phyloP scores from a whole-genome alignment of 2,329 filamentous ascomycete genomes.

The Grosmannia penicillata region DNA sequence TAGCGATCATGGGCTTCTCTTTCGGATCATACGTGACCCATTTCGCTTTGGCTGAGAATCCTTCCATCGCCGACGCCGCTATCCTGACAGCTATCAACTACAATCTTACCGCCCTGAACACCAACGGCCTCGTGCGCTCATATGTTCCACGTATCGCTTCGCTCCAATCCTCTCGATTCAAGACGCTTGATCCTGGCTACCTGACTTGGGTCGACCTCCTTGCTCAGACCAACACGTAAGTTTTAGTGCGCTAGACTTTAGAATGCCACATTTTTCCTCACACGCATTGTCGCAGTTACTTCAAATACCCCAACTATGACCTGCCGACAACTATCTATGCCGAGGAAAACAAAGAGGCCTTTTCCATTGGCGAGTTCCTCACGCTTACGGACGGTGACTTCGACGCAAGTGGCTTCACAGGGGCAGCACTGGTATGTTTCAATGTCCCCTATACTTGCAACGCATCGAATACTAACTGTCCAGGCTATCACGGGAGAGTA shows the following conservation, averaged over 20 bases:
- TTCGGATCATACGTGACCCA: background rate
- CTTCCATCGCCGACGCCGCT: background rate
- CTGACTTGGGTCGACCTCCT: background rate
- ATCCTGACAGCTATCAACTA: slow-evolving; percentile 1
- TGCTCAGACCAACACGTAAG: slow-evolving; percentile 1
- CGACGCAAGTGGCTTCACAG: background rate
- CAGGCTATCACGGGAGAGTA: background rate
- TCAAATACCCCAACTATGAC: slow-evolving; percentile 1
- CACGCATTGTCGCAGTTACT: background rate
- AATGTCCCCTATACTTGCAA: background rate
- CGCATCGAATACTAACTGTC: background rate
- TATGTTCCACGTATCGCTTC: background rate
- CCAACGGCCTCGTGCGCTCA: slow-evolving; percentile 1
- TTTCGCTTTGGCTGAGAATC: background rate
- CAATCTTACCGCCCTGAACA: background rate
- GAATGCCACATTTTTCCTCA: no score
- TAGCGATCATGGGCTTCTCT: background rate
- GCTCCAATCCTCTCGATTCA: background rate
- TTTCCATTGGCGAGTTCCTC: slow-evolving; percentile 2
- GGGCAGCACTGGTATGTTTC: background rate
- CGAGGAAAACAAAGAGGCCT: background rate
- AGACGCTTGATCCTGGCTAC: background rate
- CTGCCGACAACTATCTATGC: background rate
- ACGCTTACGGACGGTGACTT: background rate
- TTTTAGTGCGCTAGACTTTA: no score